Base-by-base conservation (phyloP, 768 basidiomycete genomes). In the Termitomyces sp. region DNA sequence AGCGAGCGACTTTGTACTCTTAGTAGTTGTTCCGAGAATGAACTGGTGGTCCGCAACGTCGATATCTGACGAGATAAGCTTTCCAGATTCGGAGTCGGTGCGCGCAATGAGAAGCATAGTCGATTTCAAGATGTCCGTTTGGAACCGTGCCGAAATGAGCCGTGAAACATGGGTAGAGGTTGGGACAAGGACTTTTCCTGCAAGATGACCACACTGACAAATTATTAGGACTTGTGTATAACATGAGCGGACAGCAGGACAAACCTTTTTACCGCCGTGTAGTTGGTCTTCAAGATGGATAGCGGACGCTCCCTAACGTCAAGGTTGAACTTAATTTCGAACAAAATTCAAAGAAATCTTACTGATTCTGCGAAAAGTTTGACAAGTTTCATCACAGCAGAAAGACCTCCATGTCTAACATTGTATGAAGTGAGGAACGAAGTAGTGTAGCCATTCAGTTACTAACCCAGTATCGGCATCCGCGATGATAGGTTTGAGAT, bases 311-410 rank as follows among this genome's bases (percentile, higher is more conserved):
- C 95, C 95, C 82, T 90, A 60, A 17, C 16, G 7, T 51, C 50
- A 29, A 42, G 37, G 17, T 10, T 19, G 9, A 52, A 34, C 25
- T 31, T 21, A 9, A 35, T 41, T 55, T 57, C 32, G 34, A 10
- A 35, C 16, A 23, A 14, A 44, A 12, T 21, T 34, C n/a, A 14
- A 44, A 27, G 12, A 34, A 41, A 53, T 53, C 45, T 69, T 65
- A 88, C 88, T 52, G 90, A 89, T 76, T 97, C 95, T n/a, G 92
- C 95, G 65, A 98, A 96, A 21, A 95, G 78, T 67, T 97, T 98
- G 37, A 85, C 85, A 8, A 98, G 81, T 74, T 97, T 98, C 89
- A 98, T 93, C 50, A 96, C 90, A 14, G 93, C 83, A 19, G 93
- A 93, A n/a, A 88, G 78, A 17, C 94, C 94, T 47, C 95, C 95